Evolutionary conservation across 768 basidiomycete species (phyloP), one percentile per base, ranked within the genome.

Genomic region (Amyloporia xantha): DNA sequence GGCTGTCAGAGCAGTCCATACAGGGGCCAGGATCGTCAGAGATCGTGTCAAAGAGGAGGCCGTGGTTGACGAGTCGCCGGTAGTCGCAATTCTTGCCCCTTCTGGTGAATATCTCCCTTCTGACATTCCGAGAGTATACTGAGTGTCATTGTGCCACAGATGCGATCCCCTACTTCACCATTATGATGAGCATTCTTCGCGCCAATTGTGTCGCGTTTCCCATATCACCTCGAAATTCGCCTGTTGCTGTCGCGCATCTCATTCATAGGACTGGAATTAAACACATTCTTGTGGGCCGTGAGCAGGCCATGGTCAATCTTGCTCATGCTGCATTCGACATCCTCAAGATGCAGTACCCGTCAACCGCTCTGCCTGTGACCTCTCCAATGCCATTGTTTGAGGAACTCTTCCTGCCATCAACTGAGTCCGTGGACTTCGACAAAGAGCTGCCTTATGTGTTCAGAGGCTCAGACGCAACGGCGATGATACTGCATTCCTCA

Each of bases 161-260:
- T 41, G 50, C 52, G 12, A 51, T 61, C 42, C 51, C 56, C 10
- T 61, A 59, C 53, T 42, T 48, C 17, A 44, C 49, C 12, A 46
- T 43, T 20, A 38, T 54, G 6, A 17, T 58, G 25, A 58, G 62
- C 12, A 38, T 60, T 13, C 43, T 61, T 15, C 48, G 56, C 11
- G 52, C 56, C 9, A 59, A 56, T 9, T 39, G 45, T 39, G 51
- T 43, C 25, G 54, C 61, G 0, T 72, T 72, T 53, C 67, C 68
- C 1, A 58, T 70, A 38, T 66, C 68, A 3, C 54, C 58, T 2
- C 58, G 67, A 3, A 68, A 68, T 52, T 68, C 71, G 10, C 59
- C 56, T 10, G 47, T 46, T 3, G 62, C 57, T 1, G 50, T 66
- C 5, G 67, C 67, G 1, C 58, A 68, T 37, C 62, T 71, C 1